These are phyloP conservation scores for Polychaeton citri DNA, from an alignment of 2,329 filamentous ascomycete species.

Conservation along the genomic window DNA sequence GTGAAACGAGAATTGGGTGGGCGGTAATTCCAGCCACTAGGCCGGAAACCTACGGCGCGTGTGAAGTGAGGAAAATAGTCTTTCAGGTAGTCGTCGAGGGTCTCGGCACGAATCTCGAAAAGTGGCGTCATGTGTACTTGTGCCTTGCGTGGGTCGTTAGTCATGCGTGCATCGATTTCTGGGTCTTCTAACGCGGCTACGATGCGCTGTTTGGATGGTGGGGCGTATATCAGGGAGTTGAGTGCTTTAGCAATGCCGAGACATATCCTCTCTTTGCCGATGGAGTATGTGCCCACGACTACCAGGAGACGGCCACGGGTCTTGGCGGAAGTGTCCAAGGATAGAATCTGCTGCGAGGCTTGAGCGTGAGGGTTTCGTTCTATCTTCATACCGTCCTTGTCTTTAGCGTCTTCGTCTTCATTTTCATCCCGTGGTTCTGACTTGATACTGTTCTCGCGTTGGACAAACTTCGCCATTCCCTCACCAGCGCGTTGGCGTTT, in stretches of 20 bases:
- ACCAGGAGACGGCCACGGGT: conserved; percentile 62
- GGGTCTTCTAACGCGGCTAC: conserved; percentile 75
- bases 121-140: conserved; percentile 97
- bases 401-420: conserved; percentile 23
- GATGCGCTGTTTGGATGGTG: conserved; percentile 69
- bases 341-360: conserved; percentile 16
- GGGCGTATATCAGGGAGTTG: conserved; percentile 77
- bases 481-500: conserved; percentile 42
- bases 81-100: conserved; percentile 76
- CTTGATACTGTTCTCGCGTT: conserved; percentile 21
- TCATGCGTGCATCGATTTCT: conserved; percentile 66
- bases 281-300: conserved; percentile 91
- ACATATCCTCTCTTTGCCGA: conserved; percentile 94
- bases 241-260: conserved; percentile 81
- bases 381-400: conserved; percentile 19
- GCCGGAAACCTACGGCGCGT: conserved; percentile 78
- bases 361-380: conserved; percentile 14
- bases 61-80: conserved; percentile 70
- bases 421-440: conserved; percentile 26
- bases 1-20: conserved; percentile 52
- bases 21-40: conserved; percentile 87
- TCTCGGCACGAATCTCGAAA: conserved; percentile 86
- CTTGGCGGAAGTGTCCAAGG: conserved; percentile 18
- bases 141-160: conserved; percentile 64
- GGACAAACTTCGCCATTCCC: conserved; percentile 52